Evolutionary conservation across 371 early-diverging fungal genomes (phyloP), one percentile per base, ranked within the genome.

Genomic region (Nosema muscidifuracis): DNA sequence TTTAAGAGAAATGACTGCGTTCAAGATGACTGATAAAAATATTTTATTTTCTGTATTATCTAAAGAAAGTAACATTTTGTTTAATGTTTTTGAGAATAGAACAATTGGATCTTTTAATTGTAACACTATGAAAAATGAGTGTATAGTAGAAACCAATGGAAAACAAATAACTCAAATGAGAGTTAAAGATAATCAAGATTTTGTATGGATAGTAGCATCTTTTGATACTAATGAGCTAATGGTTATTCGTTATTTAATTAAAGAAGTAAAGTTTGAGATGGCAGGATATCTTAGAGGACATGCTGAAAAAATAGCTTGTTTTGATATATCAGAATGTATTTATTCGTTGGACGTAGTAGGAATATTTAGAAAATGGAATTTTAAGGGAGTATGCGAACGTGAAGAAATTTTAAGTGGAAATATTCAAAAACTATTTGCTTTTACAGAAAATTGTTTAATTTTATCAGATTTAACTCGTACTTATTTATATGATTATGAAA

Each of bases 401-500:
- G 62, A 53, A 40, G 70, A 60, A 22, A 56, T 51, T 1, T 24
- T 65, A 15, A 40, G 44, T 43, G 75, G 58, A n/a, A 53, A 42
- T 43, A 55, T 75, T 0, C 26, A 34, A 22, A 44, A 36, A 22
- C 51, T 75, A n/a, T 65, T 26, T 53, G 47, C 18, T 33, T 63
- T 58, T 40, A 18, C 51, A 38, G 70, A 70, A 24, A 50, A 63
- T 65, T 26, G 26, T n/a, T 63, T 69, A n/a, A 68, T 75, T 28
- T 42, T 75, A 20, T 42, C 61, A 6, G 71, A 69, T 44, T 34
- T 28, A 15, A 22, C n/a, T 40, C 36, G 65, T 18, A 58, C 67
- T 13, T 71, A 69, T 65, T 24, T 75, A 22, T 69, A 65, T 64
- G 70, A 75, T 51, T 65, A 57, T 57, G 53, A 61, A 44, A 64